Percentiles rank a stretch among this genome's conserved stretches.
phyloP scores from a whole-genome alignment of 139 green algal species.

The Chlorella ohadii region DNA sequence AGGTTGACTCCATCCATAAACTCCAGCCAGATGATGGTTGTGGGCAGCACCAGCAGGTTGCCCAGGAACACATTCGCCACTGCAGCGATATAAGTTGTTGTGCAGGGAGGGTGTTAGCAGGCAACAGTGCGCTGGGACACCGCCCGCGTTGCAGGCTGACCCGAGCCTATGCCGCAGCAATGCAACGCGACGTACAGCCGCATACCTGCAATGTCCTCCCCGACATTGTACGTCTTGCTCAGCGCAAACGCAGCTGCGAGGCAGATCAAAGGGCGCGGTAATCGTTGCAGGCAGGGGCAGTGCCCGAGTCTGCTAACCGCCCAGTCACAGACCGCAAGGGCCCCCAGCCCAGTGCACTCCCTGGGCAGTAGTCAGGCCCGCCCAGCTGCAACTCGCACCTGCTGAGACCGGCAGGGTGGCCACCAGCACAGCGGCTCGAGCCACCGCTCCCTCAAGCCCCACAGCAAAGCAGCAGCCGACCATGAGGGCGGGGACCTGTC shows the following conservation, averaged over 20 bases:
- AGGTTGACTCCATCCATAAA: slow-evolving; percentile 44
- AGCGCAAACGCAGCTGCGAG: slow-evolving; percentile 21
- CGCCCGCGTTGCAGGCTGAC: too few species aligned
- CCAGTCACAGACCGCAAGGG: too few species aligned
- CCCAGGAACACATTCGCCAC: slow-evolving; percentile 48
- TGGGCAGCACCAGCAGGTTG: slow-evolving; percentile 51
- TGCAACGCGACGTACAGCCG: too few species aligned
- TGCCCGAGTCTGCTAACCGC: too few species aligned
- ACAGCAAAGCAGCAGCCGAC: slow-evolving; percentile 48
- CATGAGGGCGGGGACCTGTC: slow-evolving; percentile 11
- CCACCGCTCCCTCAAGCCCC: slow-evolving; percentile 35
- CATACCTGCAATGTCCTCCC: slow-evolving; percentile 27
- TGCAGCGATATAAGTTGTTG: too few species aligned
- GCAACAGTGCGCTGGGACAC: too few species aligned
- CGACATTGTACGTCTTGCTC: slow-evolving; percentile 37
- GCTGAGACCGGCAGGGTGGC: slow-evolving; percentile 40
- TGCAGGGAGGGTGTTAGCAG: too few species aligned
- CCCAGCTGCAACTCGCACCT: neutral
- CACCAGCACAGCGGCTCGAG: slow-evolving; percentile 40
- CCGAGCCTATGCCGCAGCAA: too few species aligned
- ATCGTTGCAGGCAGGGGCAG: too few species aligned
- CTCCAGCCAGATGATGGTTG: slow-evolving; percentile 43
- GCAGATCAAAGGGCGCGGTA: neutral
- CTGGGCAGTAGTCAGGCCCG: too few species aligned
- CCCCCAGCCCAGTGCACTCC: too few species aligned